These are phyloP conservation scores for Ottelia alismoides DNA, from an alignment of 106 monocot species.

Conservation along the genomic window DNA sequence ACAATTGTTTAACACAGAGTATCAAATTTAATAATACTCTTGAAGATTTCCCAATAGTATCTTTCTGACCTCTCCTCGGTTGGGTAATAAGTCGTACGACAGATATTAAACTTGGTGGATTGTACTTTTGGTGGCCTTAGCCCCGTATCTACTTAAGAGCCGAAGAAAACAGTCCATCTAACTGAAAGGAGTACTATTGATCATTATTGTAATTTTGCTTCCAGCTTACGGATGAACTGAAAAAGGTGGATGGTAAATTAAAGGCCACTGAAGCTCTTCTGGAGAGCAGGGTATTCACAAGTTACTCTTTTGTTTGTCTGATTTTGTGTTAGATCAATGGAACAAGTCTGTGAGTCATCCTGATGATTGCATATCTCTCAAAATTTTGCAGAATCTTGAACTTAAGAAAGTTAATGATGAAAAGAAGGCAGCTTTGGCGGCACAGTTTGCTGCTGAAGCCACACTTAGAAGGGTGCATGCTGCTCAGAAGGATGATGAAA, in stretches of 20 bases:
- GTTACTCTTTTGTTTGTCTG: conserved; percentile 1
- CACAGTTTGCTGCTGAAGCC: too few species aligned
- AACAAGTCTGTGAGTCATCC: too few species aligned
- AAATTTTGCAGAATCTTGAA: too few species aligned
- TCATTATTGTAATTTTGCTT: too few species aligned
- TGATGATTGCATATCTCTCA: too few species aligned
- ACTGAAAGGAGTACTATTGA: background rate
- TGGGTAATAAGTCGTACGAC: background rate
- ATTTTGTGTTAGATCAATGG: too few species aligned
- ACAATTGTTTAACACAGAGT: background rate
- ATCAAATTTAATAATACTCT: background rate
- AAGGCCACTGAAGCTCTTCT: conserved; percentile 62
- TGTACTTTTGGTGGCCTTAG: background rate
- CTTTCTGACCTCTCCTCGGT: background rate
- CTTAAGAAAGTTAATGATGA: too few species aligned
- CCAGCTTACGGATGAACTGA: conserved; percentile 67
- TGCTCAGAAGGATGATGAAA: too few species aligned
- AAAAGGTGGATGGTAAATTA: conserved; percentile 62
- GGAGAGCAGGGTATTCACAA: conserved; percentile 43
- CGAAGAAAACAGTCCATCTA: too few species aligned
- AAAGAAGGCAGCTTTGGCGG: too few species aligned
- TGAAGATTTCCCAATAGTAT: too few species aligned
- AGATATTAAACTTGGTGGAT: background rate
- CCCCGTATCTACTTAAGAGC: background rate
- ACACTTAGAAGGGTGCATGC: too few species aligned